Conservation (phyloP, 2,329 filamentous ascomycete species). For the Tolypocladium ophioglossoides region DNA sequence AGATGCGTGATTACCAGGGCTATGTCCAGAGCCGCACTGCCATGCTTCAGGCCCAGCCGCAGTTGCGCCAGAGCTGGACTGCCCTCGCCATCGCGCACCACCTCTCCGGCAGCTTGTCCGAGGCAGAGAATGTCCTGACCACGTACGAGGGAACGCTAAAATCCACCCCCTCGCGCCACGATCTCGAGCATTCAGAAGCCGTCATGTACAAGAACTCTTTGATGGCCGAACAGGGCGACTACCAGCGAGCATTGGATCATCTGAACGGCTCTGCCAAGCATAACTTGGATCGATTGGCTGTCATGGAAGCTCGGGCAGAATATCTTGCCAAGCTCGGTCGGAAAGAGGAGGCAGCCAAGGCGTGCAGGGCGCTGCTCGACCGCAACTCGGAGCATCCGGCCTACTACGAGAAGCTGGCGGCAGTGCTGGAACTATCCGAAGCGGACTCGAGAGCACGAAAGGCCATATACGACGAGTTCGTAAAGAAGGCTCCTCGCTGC, state of each 20-base stretch:
- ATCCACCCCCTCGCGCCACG: constrained; percentile 60
- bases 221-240: constrained; percentile 82
- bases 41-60: constrained; percentile 79
- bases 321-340: constrained; percentile 70
- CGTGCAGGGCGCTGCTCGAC: constrained; percentile 71
- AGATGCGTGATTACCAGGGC: constrained; percentile 91
- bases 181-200: constrained; percentile 90
- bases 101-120: constrained; percentile 69
- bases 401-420: constrained; percentile 74
- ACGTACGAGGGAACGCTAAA: constrained; percentile 94
- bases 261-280: constrained; percentile 67
- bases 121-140: constrained; percentile 83
- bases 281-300: constrained; percentile 72
- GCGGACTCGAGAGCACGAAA: constrained; percentile 55
- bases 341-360: constrained; percentile 70
- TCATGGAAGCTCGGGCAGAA: constrained; percentile 76
- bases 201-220: constrained; percentile 90
- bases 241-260: constrained; percentile 75
- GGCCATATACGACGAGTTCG: constrained; percentile 66
- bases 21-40: constrained; percentile 81
- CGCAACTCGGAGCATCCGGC: constrained; percentile 78
- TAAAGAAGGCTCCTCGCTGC: constrained; percentile 67
- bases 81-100: constrained; percentile 92
- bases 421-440: constrained; percentile 49
- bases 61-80: constrained; percentile 88